Conservation (phyloP, 2,329 filamentous ascomycete species). For the Ophiostoma pallidulum region DNA sequence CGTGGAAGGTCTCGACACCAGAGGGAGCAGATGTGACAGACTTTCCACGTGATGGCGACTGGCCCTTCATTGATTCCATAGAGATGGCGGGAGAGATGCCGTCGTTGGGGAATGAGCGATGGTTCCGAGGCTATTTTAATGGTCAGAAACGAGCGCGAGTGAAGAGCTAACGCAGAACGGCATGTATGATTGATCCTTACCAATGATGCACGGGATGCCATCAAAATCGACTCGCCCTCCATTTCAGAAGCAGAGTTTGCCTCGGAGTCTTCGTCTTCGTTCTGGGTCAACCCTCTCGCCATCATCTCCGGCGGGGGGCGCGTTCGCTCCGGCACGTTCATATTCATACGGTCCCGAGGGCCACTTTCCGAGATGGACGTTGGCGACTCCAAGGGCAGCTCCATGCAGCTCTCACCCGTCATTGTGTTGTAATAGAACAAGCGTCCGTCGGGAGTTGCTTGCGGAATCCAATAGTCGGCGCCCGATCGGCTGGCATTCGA, state of each 20-base stretch:
- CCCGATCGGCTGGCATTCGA: constrained; percentile 59
- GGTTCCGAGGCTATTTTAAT: constrained; percentile 43
- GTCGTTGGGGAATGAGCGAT: constrained; percentile 54
- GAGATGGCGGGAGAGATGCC: constrained; percentile 79
- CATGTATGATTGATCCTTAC: constrained; percentile 37
- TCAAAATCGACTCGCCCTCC: constrained; percentile 66
- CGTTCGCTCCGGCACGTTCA: constrained; percentile 80
- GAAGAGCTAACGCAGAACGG: neutral
- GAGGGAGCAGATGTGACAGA: constrained; percentile 39
- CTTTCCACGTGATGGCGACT: constrained; percentile 37
- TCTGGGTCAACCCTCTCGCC: constrained; percentile 68
- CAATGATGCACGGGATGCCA: constrained; percentile 58
- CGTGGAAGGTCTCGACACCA: constrained; percentile 44
- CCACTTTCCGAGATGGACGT: constrained; percentile 71
- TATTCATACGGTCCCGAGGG: constrained; percentile 79
- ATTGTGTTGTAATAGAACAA: constrained; percentile 98
- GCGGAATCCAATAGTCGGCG: constrained; percentile 96
- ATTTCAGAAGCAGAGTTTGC: constrained; percentile 73
- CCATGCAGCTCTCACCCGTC: constrained; percentile 89
- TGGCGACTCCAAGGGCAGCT: constrained; percentile 86
- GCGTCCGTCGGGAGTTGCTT: constrained; percentile 85
- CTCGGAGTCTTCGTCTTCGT: constrained; percentile 86
- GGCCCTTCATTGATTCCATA: constrained; percentile 77
- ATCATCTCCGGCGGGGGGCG: constrained; percentile 85
- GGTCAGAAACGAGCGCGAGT: neutral